Evolutionary conservation across 75 land plant species (phyloP).

Genomic region (Pinus taeda): DNA sequence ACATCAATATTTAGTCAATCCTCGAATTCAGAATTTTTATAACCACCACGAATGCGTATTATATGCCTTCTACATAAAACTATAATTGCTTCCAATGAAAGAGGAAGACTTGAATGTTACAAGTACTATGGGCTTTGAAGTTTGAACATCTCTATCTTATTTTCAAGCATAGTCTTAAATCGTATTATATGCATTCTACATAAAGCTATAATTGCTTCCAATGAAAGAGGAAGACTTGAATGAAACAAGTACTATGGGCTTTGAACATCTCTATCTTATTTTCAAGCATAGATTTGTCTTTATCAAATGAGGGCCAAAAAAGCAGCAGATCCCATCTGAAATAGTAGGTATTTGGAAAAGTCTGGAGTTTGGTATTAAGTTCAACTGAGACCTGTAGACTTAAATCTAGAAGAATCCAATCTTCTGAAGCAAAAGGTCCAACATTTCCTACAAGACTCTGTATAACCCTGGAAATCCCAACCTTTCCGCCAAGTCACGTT

Average conservation of each 20-base stretch:
- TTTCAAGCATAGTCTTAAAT: no score
- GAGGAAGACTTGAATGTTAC: not conserved
- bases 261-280: no score
- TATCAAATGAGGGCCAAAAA: not conserved
- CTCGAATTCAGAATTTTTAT: not conserved
- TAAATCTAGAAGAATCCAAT: slow-evolving; percentile 94
- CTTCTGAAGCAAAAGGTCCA: slow-evolving; percentile 76
- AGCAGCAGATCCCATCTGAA: slow-evolving; percentile 38
- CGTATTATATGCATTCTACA: no score
- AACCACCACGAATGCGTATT: not conserved
- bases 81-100: not conserved
- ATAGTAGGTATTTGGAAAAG: slow-evolving; percentile 89
- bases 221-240: no score
- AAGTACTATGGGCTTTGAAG: no score
- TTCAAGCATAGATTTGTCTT: no score
- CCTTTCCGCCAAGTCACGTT: no score
- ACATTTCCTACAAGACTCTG: no score
- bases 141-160: no score
- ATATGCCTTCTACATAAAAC: not conserved
- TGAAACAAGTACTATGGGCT: no score
- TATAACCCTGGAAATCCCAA: no score
- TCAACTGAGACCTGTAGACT: slow-evolving; percentile 73
- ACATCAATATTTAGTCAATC: not conserved
- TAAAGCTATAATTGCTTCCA: no score
- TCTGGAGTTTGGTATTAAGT: slow-evolving; percentile 55